Conservation (phyloP, 139 green algal genomes). For the Chlamydomonas sp. region DNA sequence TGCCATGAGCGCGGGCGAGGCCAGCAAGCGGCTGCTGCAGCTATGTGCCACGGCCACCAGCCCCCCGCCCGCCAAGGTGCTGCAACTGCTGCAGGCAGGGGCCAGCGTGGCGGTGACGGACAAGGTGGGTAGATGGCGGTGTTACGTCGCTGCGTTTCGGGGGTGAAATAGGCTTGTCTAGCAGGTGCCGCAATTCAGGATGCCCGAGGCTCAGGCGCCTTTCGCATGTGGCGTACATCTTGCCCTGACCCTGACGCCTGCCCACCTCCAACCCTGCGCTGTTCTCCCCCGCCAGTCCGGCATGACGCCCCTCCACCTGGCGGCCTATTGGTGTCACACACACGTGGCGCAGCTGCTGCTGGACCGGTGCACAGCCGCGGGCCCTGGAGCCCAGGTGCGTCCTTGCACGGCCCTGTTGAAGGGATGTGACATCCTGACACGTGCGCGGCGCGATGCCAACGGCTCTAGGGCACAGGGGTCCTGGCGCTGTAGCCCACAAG, state of each 20-base stretch:
- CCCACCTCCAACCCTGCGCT: background rate
- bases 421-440: too few relatives aligned
- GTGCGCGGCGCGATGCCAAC: too few relatives aligned
- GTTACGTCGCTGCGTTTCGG: too few relatives aligned
- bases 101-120: background rate
- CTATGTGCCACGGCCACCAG: background rate
- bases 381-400: background rate
- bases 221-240: background rate
- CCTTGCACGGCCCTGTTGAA: too few relatives aligned
- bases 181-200: too few relatives aligned
- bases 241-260: background rate
- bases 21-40: conserved; percentile 32
- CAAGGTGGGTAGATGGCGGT: background rate
- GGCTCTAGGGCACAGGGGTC: too few relatives aligned
- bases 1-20: background rate
- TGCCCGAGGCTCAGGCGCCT: too few relatives aligned
- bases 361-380: background rate
- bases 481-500: too few relatives aligned
- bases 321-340: conserved; percentile 19
- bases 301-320: conserved; percentile 30
- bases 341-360: conserved; percentile 1
- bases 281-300: conserved; percentile 12
- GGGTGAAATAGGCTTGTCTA: too few relatives aligned
- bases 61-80: conserved; percentile 4
- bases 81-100: conserved; percentile 16